These are phyloP conservation scores for Aphelidium insulamus DNA, from an alignment of 371 early-diverging fungal species.

Conservation along the genomic window DNA sequence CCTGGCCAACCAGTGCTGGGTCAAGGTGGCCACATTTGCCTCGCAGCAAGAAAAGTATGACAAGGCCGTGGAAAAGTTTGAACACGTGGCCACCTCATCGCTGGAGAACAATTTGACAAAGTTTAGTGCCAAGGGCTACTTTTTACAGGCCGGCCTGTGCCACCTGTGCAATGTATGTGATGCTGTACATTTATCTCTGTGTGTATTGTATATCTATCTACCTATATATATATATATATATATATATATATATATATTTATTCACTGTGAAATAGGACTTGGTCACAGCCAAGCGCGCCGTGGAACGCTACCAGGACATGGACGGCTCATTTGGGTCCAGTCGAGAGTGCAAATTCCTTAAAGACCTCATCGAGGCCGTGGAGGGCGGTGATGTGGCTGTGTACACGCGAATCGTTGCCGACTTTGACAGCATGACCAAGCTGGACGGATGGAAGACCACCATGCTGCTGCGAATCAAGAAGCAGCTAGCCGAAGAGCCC, in stretches of 20 bases:
- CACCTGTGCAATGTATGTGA: constrained; percentile 34
- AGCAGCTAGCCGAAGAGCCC: constrained; percentile 40
- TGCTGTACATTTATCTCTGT: neutral
- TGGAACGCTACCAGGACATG: constrained; percentile 57
- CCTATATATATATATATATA: neutral
- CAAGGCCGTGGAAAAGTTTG: constrained; percentile 67
- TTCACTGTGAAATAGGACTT: constrained; percentile 28
- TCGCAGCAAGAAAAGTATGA: constrained; percentile 71
- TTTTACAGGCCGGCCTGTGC: constrained; percentile 81
- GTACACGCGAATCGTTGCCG: constrained; percentile 53
- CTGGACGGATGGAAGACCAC: constrained; percentile 89
- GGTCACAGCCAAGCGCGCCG: constrained; percentile 38
- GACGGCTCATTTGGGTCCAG: constrained; percentile 62
- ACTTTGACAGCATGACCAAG: constrained; percentile 64
- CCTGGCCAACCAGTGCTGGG: constrained; percentile 60
- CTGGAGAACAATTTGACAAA: constrained; percentile 73
- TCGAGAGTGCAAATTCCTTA: constrained; percentile 60
- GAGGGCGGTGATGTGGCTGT: constrained; percentile 52
- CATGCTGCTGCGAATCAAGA: constrained; percentile 69
- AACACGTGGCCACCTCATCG: constrained; percentile 49
- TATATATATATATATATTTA: neutral
- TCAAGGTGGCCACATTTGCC: constrained; percentile 78
- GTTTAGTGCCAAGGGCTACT: constrained; percentile 83
- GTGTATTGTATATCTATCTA: constrained; percentile 1
- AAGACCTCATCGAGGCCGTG: constrained; percentile 41